Conservation (phyloP, 441 rosid species). For the Populus hybrid region DNA sequence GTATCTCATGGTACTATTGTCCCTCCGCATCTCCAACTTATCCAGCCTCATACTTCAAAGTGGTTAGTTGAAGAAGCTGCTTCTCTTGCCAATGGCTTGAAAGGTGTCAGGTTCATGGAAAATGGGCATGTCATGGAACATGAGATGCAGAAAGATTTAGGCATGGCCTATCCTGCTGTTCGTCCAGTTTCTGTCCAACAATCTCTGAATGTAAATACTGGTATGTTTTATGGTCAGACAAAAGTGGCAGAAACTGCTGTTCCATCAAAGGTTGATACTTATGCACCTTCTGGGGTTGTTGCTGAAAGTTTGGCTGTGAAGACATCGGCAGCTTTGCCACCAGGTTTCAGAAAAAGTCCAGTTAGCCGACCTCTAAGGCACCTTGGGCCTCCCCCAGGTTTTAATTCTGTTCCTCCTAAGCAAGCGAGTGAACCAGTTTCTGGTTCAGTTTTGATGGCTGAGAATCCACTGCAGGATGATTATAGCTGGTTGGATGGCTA, state of each 20-base stretch:
- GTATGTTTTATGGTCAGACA: slow-evolving; percentile 40
- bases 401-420: slow-evolving; percentile 61
- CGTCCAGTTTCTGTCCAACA: slow-evolving; percentile 38
- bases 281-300: slow-evolving; percentile 43
- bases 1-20: slow-evolving; percentile 38
- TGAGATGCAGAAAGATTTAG: slow-evolving; percentile 48
- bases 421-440: slow-evolving; percentile 42
- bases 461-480: slow-evolving; percentile 57
- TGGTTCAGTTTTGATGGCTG: slow-evolving; percentile 36
- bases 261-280: slow-evolving; percentile 42
- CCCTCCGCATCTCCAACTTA: slow-evolving; percentile 43
- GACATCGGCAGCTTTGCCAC: slow-evolving; percentile 38
- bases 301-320: slow-evolving; percentile 42
- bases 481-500: slow-evolving; percentile 99
- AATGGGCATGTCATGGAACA: slow-evolving; percentile 54
- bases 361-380: slow-evolving; percentile 73
- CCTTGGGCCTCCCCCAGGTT: slow-evolving; percentile 97
- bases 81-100: slow-evolving; percentile 54
- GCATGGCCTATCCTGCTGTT: slow-evolving; percentile 33
- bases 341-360: slow-evolving; percentile 51
- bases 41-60: slow-evolving; percentile 43
- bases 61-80: slow-evolving; percentile 55
- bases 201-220: slow-evolving; percentile 36
- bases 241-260: slow-evolving; percentile 38
- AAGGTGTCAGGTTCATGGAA: slow-evolving; percentile 48